phyloP scores from a whole-genome alignment of 2,329 filamentous ascomycete genomes.

The Aciculosporium take region DNA sequence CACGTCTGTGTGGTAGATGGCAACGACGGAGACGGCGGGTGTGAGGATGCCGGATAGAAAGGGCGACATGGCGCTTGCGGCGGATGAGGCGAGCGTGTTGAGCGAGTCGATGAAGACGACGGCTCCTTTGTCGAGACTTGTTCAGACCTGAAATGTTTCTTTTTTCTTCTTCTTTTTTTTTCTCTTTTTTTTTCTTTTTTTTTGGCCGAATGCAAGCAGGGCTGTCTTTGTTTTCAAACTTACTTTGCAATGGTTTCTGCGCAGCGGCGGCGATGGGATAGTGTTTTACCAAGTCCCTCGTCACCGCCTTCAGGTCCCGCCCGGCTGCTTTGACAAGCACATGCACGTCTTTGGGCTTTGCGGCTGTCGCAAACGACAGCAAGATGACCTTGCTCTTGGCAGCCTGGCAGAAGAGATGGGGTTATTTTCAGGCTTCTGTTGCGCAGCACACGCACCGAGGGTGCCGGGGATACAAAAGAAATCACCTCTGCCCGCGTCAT shows the following conservation, averaged over 20 bases:
- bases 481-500: slow-evolving; percentile 57
- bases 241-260: slow-evolving; percentile 28
- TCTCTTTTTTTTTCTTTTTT: no score
- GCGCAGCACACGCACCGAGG: background rate
- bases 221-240: no score
- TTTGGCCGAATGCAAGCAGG: no score
- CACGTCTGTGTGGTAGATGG: slow-evolving; percentile 71
- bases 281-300: slow-evolving; percentile 44
- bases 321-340: slow-evolving; percentile 50
- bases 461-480: background rate
- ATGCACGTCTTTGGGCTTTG: slow-evolving; percentile 49
- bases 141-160: background rate
- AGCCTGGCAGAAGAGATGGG: slow-evolving; percentile 20
- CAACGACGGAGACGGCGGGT: slow-evolving; percentile 57
- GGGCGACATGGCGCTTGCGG: slow-evolving; percentile 43
- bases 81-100: slow-evolving; percentile 44
- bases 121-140: slow-evolving; percentile 35
- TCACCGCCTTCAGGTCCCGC: slow-evolving; percentile 42
- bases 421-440: background rate
- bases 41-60: slow-evolving; percentile 58
- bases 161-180: background rate
- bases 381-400: slow-evolving; percentile 59
- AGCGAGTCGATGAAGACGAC: slow-evolving; percentile 73
- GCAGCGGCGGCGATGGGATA: slow-evolving; percentile 26
- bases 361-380: slow-evolving; percentile 63